Evolutionary conservation across 2,329 filamentous ascomycete genomes (phyloP).

Genomic region (Aspergillus puulaauensis): DNA sequence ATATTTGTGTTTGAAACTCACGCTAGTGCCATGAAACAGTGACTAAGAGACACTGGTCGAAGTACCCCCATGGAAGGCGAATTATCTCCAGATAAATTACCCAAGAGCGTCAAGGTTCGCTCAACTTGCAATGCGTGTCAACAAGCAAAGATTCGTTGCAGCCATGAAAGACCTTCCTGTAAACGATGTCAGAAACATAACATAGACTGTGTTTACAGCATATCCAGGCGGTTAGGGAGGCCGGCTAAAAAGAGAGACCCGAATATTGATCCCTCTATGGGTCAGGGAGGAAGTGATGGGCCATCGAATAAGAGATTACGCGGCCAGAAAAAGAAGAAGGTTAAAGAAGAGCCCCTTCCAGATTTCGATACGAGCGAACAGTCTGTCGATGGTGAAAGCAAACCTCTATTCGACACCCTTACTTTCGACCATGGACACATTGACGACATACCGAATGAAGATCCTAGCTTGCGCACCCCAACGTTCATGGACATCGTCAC

Average conservation of each 20-base stretch:
- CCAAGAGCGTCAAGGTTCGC: slow-evolving; percentile 36
- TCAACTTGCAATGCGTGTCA: slow-evolving; percentile 42
- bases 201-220: slow-evolving; percentile 36
- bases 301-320: slow-evolving; percentile 11
- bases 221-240: slow-evolving; percentile 34
- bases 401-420: slow-evolving; percentile 2
- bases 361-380: background rate
- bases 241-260: slow-evolving; percentile 33
- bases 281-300: background rate
- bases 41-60: background rate
- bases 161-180: slow-evolving; percentile 37
- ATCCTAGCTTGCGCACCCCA: slow-evolving; percentile 9
- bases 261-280: background rate
- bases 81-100: slow-evolving; percentile 16
- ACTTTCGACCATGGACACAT: slow-evolving; percentile 9
- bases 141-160: slow-evolving; percentile 39
- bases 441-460: slow-evolving; percentile 9
- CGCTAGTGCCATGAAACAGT: no score
- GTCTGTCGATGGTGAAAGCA: background rate
- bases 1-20: background rate
- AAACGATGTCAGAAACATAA: slow-evolving; percentile 35
- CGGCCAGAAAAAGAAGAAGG: slow-evolving; percentile 13
- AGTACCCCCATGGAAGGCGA: background rate
- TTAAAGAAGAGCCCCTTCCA: slow-evolving; percentile 3
- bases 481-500: slow-evolving; percentile 12